phyloP scores from a whole-genome alignment of 2,329 filamentous ascomycete genomes.

The Epichloe sp. region DNA sequence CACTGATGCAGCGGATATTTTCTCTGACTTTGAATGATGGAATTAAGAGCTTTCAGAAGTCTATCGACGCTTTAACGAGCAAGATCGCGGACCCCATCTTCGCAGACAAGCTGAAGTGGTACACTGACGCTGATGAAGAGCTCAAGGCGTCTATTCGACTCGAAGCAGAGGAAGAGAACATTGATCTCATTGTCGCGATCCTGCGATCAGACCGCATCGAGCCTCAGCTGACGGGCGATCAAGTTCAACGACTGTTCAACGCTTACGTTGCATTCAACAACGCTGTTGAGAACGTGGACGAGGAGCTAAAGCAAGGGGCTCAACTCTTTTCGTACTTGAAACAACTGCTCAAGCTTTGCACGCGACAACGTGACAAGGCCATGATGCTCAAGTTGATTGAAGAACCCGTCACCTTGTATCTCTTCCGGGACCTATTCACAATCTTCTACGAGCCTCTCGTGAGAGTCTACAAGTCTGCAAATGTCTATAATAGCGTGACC shows the following conservation, averaged over 20 bases:
- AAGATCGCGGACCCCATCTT: conserved; percentile 77
- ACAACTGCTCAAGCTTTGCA: conserved; percentile 84
- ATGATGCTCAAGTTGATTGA: conserved; percentile 97
- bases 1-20: conserved; percentile 88
- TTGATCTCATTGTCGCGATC: conserved; percentile 78
- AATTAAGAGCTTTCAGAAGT: conserved; percentile 72
- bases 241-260: conserved; percentile 80
- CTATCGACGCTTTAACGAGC: conserved; percentile 61
- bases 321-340: conserved; percentile 91
- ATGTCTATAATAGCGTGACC: conserved; percentile 93
- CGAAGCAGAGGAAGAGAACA: conserved; percentile 59
- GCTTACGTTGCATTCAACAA: conserved; percentile 94
- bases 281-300: conserved; percentile 80
- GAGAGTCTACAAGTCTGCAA: conserved; percentile 94
- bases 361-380: conserved; percentile 81
- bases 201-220: conserved; percentile 65
- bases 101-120: conserved; percentile 68
- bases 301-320: conserved; percentile 77
- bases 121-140: conserved; percentile 61
- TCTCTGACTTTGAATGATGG: conserved; percentile 83
- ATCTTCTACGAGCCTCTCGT: conserved; percentile 98
- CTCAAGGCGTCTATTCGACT: conserved; percentile 60
- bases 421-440: conserved; percentile 91
- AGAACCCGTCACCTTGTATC: conserved; percentile 90
- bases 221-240: conserved; percentile 56